A percentile compares a stretch with the other conserved stretches of the same genome.
These are phyloP conservation scores for Rosa multiflora DNA, from an alignment of 306 rosid genomes.

Conservation along the genomic window DNA sequence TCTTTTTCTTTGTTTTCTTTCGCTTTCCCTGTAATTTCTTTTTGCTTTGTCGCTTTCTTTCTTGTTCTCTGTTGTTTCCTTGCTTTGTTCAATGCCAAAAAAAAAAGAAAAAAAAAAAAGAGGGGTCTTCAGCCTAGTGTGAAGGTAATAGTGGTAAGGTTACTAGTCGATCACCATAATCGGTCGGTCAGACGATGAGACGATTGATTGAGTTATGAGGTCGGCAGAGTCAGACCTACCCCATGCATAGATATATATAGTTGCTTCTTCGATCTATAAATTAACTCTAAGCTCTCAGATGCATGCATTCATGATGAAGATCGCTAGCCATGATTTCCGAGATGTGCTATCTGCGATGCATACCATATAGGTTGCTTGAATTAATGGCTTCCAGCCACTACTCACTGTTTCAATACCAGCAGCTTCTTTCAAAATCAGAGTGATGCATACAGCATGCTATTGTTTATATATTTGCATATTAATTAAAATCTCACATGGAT, in stretches of 20 bases:
- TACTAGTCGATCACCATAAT: too few species aligned
- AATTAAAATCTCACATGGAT: not conserved
- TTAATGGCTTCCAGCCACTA: not conserved
- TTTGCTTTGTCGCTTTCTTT: too few species aligned
- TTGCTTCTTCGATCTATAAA: not conserved
- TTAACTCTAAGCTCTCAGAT: not conserved
- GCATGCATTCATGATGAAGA: not conserved
- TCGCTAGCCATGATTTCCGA: conserved; percentile 22
- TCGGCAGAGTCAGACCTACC: not conserved
- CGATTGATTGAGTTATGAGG: not conserved
- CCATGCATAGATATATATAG: not conserved
- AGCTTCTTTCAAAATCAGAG: not conserved
- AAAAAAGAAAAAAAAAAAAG: too few species aligned
- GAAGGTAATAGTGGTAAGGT: not conserved
- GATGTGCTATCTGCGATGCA: not conserved
- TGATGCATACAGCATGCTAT: not conserved
- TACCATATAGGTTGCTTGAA: not conserved
- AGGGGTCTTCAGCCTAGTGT: too few species aligned
- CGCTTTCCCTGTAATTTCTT: too few species aligned
- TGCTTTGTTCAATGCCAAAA: too few species aligned
- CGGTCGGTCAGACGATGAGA: not conserved
- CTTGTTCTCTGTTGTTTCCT: too few species aligned
- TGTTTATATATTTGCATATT: not conserved
- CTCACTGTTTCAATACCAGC: not conserved
- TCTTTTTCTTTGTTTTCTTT: too few species aligned